Evolutionary conservation across 2,329 filamentous ascomycete species (phyloP).

Genomic region (Dothidotthia symphoricarpi): DNA sequence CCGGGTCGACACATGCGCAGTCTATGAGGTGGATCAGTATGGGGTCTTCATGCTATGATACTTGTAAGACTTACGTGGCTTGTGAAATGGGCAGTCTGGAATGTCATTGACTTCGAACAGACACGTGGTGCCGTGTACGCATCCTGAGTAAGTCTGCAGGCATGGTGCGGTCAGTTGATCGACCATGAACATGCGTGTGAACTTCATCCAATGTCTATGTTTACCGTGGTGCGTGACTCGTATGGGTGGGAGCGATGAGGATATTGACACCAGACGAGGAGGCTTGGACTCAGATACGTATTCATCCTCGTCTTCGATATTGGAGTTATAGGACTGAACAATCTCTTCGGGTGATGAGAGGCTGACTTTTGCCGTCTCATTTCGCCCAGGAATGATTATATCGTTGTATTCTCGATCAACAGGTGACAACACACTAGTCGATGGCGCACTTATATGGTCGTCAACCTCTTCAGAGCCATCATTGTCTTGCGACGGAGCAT

Average conservation of each 20-base stretch:
- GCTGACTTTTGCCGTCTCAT: too few relatives aligned
- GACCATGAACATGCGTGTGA: conserved; percentile 9
- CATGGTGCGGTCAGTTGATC: conserved; percentile 17
- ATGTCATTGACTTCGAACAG: conserved; percentile 13
- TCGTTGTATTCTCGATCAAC: too few relatives aligned
- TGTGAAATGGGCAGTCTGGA: conserved; percentile 25
- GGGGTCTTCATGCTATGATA: background rate
- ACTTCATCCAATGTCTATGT: conserved; percentile 22
- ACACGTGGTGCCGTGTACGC: conserved; percentile 12
- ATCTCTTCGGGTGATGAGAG: too few relatives aligned
- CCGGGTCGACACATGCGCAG: conserved; percentile 19
- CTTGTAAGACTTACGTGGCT: conserved; percentile 12
- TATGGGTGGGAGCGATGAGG: background rate
- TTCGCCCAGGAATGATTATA: too few relatives aligned
- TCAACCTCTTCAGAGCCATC: background rate
- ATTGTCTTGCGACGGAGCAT: background rate
- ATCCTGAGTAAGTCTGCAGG: conserved; percentile 2
- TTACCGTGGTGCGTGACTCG: conserved; percentile 11
- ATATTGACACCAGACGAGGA: background rate
- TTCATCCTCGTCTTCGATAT: too few relatives aligned
- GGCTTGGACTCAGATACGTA: too few relatives aligned
- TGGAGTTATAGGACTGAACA: too few relatives aligned
- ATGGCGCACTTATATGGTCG: too few relatives aligned
- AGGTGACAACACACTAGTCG: too few relatives aligned
- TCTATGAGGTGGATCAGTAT: conserved; percentile 3